Conservation (phyloP, 2,329 filamentous ascomycete species). For the Periconia macrospinosa region DNA sequence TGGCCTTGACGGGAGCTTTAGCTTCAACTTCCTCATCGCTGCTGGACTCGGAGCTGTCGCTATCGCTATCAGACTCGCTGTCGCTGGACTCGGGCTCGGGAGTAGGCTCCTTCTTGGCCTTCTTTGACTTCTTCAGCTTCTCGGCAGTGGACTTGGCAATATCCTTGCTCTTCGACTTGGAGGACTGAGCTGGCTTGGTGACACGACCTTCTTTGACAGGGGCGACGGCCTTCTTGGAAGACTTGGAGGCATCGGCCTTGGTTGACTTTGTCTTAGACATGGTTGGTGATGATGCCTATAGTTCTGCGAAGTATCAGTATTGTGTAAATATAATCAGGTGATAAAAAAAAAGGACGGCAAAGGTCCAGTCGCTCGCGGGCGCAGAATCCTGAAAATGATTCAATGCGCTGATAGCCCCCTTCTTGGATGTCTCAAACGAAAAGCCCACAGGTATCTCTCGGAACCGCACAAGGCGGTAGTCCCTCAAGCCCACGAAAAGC, state of each 20-base stretch:
- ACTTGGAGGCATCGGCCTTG: conserved; percentile 52
- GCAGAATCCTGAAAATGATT: conserved; percentile 13
- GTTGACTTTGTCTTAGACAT: conserved; percentile 42
- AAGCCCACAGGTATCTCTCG: conserved; percentile 48
- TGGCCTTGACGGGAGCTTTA: conserved; percentile 24
- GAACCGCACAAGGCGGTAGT: conserved; percentile 41
- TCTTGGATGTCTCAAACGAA: conserved; percentile 45
- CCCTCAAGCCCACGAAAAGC: conserved; percentile 50
- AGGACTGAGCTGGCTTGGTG: conserved; percentile 66
- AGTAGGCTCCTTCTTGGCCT: conserved; percentile 52
- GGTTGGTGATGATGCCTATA: conserved; percentile 24
- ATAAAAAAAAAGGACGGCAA: conserved; percentile 25
- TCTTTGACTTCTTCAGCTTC: conserved; percentile 53
- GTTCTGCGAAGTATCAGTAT: conserved; percentile 38
- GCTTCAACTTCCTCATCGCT: conserved; percentile 34
- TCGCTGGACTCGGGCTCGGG: conserved; percentile 47
- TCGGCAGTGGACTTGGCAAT: conserved; percentile 57
- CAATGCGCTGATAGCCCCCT: conserved; percentile 35
- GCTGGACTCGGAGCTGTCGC: conserved; percentile 19
- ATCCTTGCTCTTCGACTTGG: conserved; percentile 69
- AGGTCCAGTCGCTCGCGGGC: conserved; percentile 27
- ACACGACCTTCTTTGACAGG: conserved; percentile 68
- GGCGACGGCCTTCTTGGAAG: conserved; percentile 62
- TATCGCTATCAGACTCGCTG: conserved; percentile 35
- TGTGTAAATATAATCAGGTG: conserved; percentile 13